A percentile compares a stretch with the other conserved stretches of the same genome.
phyloP scores from a whole-genome alignment of 2,329 filamentous ascomycete species.

The Fusarium nurragi region DNA sequence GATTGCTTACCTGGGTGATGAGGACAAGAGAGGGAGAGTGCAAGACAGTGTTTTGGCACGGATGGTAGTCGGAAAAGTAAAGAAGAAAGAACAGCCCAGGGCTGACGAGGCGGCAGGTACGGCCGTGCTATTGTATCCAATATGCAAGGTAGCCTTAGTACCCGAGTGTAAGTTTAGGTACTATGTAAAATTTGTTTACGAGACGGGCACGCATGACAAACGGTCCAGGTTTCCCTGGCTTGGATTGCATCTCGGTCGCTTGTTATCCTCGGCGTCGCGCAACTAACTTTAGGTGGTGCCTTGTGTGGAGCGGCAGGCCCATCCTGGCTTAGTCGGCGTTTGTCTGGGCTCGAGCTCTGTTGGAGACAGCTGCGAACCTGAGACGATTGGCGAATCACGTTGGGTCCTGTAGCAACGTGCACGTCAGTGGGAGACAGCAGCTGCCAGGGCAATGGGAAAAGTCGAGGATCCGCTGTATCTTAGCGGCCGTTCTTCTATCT shows the following conservation, averaged over 20 bases:
- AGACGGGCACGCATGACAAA: slow-evolving; percentile 3
- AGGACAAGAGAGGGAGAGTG: slow-evolving; percentile 9
- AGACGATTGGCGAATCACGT: slow-evolving; percentile 32
- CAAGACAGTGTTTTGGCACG: slow-evolving; percentile 20
- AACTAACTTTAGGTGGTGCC: slow-evolving; percentile 20
- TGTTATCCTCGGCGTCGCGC: slow-evolving; percentile 22
- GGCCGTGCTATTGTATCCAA: slow-evolving; percentile 9
- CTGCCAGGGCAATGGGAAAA: neutral
- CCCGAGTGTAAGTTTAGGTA: neutral
- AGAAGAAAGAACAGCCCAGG: slow-evolving; percentile 12
- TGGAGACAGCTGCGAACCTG: slow-evolving; percentile 27
- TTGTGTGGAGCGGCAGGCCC: slow-evolving; percentile 22
- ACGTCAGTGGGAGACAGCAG: slow-evolving; percentile 24
- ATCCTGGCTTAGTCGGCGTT: slow-evolving; percentile 18
- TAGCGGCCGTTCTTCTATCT: slow-evolving; percentile 24
- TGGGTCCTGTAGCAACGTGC: slow-evolving; percentile 26
- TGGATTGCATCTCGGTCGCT: slow-evolving; percentile 20
- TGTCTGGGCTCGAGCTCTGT: slow-evolving; percentile 16
- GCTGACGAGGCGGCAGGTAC: slow-evolving; percentile 17
- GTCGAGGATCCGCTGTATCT: slow-evolving; percentile 15
- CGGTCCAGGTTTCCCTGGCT: slow-evolving; percentile 15
- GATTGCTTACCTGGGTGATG: slow-evolving; percentile 34
- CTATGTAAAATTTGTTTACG: neutral
- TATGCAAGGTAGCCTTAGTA: neutral
- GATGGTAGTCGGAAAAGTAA: slow-evolving; percentile 10